These are phyloP conservation scores for Fonsecaea nubica DNA, from an alignment of 2,329 filamentous ascomycete species.

Conservation along the genomic window DNA sequence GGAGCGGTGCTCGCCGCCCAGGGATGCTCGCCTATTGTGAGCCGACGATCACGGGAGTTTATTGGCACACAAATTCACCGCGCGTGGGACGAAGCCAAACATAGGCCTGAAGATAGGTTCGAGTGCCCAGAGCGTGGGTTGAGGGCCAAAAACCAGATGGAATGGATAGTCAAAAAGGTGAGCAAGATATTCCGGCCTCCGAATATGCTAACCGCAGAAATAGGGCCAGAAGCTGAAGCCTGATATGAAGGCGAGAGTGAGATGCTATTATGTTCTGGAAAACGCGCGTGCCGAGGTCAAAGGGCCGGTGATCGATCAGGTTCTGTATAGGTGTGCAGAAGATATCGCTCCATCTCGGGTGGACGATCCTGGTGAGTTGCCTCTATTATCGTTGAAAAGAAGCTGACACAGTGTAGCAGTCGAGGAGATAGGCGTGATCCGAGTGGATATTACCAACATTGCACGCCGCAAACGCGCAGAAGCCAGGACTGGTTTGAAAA, in stretches of 20 bases:
- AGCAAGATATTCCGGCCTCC: not conserved
- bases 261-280: constrained; percentile 9
- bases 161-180: constrained; percentile 21
- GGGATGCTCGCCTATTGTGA: constrained; percentile 13
- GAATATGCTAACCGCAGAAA: constrained; percentile 1
- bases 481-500: not conserved
- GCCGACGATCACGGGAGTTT: constrained; percentile 28
- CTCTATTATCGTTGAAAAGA: not conserved
- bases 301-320: not conserved
- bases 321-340: constrained; percentile 8
- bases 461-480: not conserved
- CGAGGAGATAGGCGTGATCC: not conserved
- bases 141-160: constrained; percentile 26
- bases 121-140: constrained; percentile 17
- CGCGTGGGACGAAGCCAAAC: constrained; percentile 23
- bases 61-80: constrained; percentile 32
- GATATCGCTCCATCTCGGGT: constrained; percentile 9
- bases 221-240: constrained; percentile 8
- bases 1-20: constrained; percentile 33
- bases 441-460: constrained; percentile 6
- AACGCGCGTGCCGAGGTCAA: constrained; percentile 1
- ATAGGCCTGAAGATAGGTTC: constrained; percentile 26
- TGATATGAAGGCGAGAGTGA: constrained; percentile 9
- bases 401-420: not conserved
- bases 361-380: constrained; percentile 1